Evolutionary conservation across 2,329 filamentous ascomycete genomes (phyloP).

Genomic region (Coniochaeta sp.): DNA sequence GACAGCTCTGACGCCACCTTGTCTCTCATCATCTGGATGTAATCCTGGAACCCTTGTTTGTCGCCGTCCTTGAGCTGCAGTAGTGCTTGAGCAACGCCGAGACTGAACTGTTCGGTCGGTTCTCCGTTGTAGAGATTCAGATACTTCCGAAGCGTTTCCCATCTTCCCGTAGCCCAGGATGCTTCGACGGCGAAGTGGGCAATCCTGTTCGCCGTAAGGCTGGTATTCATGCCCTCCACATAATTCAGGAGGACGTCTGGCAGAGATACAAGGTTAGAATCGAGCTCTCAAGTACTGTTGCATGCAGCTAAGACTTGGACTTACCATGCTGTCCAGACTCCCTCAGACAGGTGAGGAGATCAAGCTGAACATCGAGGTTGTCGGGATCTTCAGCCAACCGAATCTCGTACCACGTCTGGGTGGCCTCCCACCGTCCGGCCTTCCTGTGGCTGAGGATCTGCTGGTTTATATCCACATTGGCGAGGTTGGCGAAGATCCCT

Average conservation of each 20-base stretch:
- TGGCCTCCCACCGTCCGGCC: constrained; percentile 86
- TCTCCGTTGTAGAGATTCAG: constrained; percentile 45
- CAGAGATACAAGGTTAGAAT: neutral
- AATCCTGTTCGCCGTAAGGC: constrained; percentile 49
- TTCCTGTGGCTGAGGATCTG: constrained; percentile 91
- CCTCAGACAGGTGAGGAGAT: constrained; percentile 80
- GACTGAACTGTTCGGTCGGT: constrained; percentile 64
- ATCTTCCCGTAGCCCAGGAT: constrained; percentile 81
- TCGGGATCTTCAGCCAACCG: constrained; percentile 73
- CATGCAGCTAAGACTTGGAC: constrained; percentile 14
- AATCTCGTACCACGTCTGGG: constrained; percentile 96
- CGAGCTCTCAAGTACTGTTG: neutral
- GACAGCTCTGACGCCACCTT: constrained; percentile 69
- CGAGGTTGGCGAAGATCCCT: constrained; percentile 82
- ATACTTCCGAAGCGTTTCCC: constrained; percentile 67
- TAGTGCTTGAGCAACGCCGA: constrained; percentile 66
- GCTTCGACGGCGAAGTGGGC: constrained; percentile 85
- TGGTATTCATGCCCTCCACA: constrained; percentile 65
- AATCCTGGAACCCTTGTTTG: constrained; percentile 41
- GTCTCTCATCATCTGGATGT: constrained; percentile 59
- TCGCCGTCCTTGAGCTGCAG: constrained; percentile 50
- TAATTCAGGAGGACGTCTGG: constrained; percentile 80
- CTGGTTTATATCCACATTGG: constrained; percentile 83
- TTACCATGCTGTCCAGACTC: constrained; percentile 92
- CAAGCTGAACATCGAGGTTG: constrained; percentile 70